Evolutionary conservation across 257 asterid genomes (phyloP).

Genomic region (Primulina eburnea): DNA sequence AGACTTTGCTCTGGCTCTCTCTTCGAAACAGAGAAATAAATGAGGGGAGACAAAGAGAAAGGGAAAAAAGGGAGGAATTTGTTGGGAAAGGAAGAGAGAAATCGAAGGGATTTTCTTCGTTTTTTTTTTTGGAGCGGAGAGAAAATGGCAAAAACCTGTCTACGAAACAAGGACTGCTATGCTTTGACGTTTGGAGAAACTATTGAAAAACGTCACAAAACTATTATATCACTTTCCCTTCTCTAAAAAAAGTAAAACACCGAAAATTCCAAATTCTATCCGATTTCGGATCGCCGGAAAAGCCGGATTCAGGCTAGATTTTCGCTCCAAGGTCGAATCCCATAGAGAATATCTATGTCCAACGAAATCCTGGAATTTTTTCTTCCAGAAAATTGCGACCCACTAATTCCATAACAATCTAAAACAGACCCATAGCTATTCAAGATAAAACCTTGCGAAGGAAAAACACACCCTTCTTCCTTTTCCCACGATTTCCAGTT

Average conservation of each 20-base stretch:
- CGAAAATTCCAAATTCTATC: neutral
- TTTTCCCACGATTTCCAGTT: neutral
- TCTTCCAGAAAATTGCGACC: neutral
- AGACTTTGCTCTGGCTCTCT: conserved; percentile 29
- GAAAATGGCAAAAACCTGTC: conserved; percentile 3
- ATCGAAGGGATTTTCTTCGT: conserved; percentile 36
- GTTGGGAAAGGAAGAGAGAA: neutral
- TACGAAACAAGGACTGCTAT: conserved; percentile 13
- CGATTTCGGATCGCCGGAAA: neutral
- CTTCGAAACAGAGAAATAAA: conserved; percentile 29
- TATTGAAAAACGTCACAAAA: neutral
- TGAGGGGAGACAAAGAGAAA: conserved; percentile 20
- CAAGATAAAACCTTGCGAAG: neutral
- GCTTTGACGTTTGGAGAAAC: conserved; percentile 41
- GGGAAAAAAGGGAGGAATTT: conserved; percentile 6
- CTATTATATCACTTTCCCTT: neutral
- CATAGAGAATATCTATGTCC: neutral
- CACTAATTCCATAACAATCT: neutral
- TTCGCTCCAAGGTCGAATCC: neutral
- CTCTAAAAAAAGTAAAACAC: neutral
- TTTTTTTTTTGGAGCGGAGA: neutral
- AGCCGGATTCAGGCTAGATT: neutral
- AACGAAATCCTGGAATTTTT: neutral
- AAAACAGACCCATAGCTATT: neutral
- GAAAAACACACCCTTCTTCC: neutral